Evolutionary conservation across 495 filamentous ascomycete species (phyloP).

Genomic region (Hypomontagnella monticulosa): DNA sequence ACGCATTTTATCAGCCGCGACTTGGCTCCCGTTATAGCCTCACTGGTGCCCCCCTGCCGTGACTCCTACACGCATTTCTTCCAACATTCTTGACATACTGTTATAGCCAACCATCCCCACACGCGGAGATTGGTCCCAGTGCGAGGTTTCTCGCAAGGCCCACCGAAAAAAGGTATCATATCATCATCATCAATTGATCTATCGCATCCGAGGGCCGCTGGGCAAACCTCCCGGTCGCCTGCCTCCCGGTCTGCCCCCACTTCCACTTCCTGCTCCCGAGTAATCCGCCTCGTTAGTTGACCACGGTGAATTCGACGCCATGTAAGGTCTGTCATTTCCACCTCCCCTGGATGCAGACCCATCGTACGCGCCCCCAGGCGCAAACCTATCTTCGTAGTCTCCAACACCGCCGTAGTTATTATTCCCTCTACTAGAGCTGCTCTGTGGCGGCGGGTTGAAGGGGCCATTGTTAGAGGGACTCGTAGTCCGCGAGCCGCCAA

Average conservation of each 20-base stretch:
- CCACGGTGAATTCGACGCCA: slow-evolving; percentile 61
- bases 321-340: slow-evolving; percentile 53
- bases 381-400: slow-evolving; percentile 58
- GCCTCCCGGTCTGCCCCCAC: slow-evolving; percentile 47
- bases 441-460: slow-evolving; percentile 52
- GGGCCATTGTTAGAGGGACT: slow-evolving; percentile 50
- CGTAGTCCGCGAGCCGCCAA: slow-evolving; percentile 56
- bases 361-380: slow-evolving; percentile 52
- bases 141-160: background rate
- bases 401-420: slow-evolving; percentile 40
- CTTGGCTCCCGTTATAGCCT: slow-evolving; percentile 25
- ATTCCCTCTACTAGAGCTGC: slow-evolving; percentile 42
- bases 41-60: slow-evolving; percentile 7
- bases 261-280: slow-evolving; percentile 49
- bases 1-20: background rate
- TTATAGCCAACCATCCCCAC: slow-evolving; percentile 4
- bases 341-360: slow-evolving; percentile 35
- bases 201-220: slow-evolving; percentile 56
- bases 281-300: slow-evolving; percentile 53
- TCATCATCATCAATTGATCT: slow-evolving; percentile 23
- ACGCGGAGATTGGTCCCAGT: background rate
- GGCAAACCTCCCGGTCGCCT: slow-evolving; percentile 52
- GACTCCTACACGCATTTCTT: slow-evolving; percentile 5
- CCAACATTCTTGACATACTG: slow-evolving; percentile 1
- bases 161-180: slow-evolving; percentile 1